Evolutionary conservation across 1,284 basidiomycete genomes (phyloP).

Genomic region (Ustilago shanxiensis): DNA sequence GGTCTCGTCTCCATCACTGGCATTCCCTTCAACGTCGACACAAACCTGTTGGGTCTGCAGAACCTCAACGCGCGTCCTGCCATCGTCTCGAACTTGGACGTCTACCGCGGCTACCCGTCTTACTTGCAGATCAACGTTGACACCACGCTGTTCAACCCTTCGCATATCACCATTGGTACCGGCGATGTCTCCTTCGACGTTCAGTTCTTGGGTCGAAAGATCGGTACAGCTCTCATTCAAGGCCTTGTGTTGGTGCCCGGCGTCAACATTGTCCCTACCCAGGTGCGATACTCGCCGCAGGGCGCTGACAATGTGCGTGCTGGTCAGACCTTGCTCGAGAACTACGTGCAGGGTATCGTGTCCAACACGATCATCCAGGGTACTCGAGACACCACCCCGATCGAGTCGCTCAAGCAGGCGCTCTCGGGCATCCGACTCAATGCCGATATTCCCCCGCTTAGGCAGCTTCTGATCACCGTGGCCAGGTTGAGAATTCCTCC

Average conservation of each 20-base stretch:
- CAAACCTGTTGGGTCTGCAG: constrained; percentile 78
- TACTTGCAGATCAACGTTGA: constrained; percentile 80
- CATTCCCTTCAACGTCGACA: constrained; percentile 78
- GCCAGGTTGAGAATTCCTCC: constrained; percentile 67
- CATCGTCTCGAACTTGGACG: constrained; percentile 77
- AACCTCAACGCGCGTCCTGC: constrained; percentile 78
- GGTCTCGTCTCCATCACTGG: constrained; percentile 76
- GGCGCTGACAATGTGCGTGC: constrained; percentile 74
- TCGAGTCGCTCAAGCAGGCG: constrained; percentile 78
- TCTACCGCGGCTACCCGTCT: constrained; percentile 78
- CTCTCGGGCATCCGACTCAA: constrained; percentile 77
- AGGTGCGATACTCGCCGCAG: constrained; percentile 78
- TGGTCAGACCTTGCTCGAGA: constrained; percentile 77
- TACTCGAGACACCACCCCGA: constrained; percentile 75
- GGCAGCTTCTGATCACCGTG: constrained; percentile 76
- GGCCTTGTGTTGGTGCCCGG: constrained; percentile 63
- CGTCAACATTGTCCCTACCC: constrained; percentile 68
- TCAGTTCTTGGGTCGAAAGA: constrained; percentile 75
- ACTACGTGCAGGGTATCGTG: constrained; percentile 79
- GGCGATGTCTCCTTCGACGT: constrained; percentile 79
- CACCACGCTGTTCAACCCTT: constrained; percentile 71
- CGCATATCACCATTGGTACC: constrained; percentile 79
- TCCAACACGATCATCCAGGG: constrained; percentile 77
- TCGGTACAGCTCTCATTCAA: constrained; percentile 77
- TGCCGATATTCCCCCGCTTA: constrained; percentile 78